phyloP scores from a whole-genome alignment of 306 rosid species.

The Castanea sativa region DNA sequence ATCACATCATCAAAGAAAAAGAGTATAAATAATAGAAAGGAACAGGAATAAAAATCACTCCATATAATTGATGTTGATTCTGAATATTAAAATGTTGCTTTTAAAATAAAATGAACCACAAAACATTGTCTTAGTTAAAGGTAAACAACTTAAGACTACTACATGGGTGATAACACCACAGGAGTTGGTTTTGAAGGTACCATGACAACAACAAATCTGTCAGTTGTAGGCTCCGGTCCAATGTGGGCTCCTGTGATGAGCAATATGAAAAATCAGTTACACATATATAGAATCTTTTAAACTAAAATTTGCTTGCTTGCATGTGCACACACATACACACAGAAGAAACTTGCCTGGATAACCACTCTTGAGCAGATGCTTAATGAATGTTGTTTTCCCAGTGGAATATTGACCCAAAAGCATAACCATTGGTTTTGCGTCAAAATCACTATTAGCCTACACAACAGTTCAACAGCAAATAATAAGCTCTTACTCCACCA shows the following conservation, averaged over 20 bases:
- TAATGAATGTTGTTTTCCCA: slow-evolving; percentile 95
- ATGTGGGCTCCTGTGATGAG: slow-evolving; percentile 82
- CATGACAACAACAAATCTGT: slow-evolving; percentile 98
- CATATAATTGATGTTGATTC: too few relatives aligned
- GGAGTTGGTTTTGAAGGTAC: slow-evolving; percentile 38
- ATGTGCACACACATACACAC: not conserved
- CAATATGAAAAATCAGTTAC: not conserved
- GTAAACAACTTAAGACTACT: slow-evolving; percentile 1
- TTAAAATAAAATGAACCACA: not conserved
- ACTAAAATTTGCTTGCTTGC: not conserved
- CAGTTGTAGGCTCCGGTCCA: slow-evolving; percentile 99
- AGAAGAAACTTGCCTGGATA: slow-evolving; percentile 76
- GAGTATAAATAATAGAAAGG: not conserved
- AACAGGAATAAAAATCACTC: too few relatives aligned
- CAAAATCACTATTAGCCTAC: slow-evolving; percentile 94
- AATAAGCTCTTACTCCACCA: not conserved
- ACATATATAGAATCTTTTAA: not conserved
- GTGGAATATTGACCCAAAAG: slow-evolving; percentile 99
- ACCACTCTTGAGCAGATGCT: slow-evolving; percentile 71
- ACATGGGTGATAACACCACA: not conserved
- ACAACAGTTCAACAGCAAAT: slow-evolving; percentile 13
- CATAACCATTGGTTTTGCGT: slow-evolving; percentile 96
- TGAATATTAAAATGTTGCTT: not conserved
- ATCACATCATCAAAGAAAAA: not conserved
- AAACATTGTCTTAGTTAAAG: not conserved